These are phyloP conservation scores for Penicillium alfredii DNA, from an alignment of 495 filamentous ascomycete species.

Conservation along the genomic window DNA sequence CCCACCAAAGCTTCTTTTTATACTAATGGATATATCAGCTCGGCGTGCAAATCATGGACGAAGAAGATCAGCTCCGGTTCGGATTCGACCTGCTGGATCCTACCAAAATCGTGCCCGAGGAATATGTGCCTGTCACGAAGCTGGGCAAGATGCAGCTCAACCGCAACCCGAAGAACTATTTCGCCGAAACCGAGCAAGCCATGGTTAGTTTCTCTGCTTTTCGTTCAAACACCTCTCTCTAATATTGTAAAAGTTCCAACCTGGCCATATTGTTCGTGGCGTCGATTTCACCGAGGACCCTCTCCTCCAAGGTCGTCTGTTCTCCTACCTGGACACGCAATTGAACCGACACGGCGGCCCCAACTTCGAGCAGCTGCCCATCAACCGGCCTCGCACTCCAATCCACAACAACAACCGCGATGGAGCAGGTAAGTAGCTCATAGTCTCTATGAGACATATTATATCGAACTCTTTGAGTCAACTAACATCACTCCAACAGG, in stretches of 20 bases:
- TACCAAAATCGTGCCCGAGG: constrained; percentile 71
- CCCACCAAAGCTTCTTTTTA: background rate
- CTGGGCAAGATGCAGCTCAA: constrained; percentile 65
- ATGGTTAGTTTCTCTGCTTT: too few relatives aligned
- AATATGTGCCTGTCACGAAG: constrained; percentile 58
- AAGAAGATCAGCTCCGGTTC: constrained; percentile 56
- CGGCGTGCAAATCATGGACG: constrained; percentile 68
- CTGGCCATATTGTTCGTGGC: constrained; percentile 56
- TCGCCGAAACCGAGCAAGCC: constrained; percentile 65
- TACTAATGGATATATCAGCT: constrained; percentile 30
- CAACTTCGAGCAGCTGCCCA: constrained; percentile 72
- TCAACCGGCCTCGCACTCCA: constrained; percentile 56
- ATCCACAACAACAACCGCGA: constrained; percentile 70
- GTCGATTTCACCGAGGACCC: constrained; percentile 71
- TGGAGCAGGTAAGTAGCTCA: constrained; percentile 31
- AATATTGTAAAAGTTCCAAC: constrained; percentile 20
- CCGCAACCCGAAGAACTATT: constrained; percentile 68
- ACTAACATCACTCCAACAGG: constrained; percentile 11
- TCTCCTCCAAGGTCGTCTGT: constrained; percentile 66
- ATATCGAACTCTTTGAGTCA: constrained; percentile 5
- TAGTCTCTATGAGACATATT: too few relatives aligned
- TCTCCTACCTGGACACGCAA: constrained; percentile 72
- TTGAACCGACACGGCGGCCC: constrained; percentile 61
- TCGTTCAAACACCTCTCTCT: constrained; percentile 1
- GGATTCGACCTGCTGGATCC: constrained; percentile 70